Conservation (phyloP, 257 asterid genomes). For the Solanum medicagineum region DNA sequence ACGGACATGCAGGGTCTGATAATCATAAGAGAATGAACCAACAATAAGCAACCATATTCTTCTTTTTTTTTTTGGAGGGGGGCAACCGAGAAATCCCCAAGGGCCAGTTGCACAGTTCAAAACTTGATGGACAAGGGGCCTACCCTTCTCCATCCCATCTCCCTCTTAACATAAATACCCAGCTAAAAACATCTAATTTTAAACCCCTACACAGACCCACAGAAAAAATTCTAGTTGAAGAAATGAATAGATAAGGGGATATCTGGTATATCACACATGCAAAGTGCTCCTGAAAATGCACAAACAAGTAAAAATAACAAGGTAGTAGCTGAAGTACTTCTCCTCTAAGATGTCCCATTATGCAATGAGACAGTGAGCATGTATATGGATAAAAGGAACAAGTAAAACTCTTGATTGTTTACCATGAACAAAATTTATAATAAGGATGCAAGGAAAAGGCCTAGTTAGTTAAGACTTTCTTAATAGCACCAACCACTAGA, state of each 20-base stretch:
- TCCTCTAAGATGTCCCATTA: neutral
- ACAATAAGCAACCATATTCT: neutral
- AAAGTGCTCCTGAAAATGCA: neutral
- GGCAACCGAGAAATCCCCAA: neutral
- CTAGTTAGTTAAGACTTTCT: neutral
- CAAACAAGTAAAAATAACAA: neutral
- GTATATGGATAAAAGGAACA: neutral
- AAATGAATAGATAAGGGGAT: neutral
- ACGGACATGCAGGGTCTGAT: neutral
- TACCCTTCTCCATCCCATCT: neutral
- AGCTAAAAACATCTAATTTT: neutral
- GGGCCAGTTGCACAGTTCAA: neutral
- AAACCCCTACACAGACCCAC: neutral
- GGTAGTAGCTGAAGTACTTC: neutral
- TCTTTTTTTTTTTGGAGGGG: neutral
- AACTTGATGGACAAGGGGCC: neutral
- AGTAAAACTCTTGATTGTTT: neutral
- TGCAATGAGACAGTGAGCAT: neutral
- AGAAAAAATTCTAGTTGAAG: neutral
- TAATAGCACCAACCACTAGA: constrained; percentile 39
- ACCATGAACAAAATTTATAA: neutral
- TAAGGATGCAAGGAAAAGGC: neutral
- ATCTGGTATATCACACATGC: neutral
- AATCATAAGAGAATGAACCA: neutral
- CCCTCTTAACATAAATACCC: neutral